A percentile compares a stretch with the other conserved stretches of the same genome.
These are phyloP conservation scores for Bertia moriformis DNA, from an alignment of 2,329 filamentous ascomycete species.

Conservation along the genomic window DNA sequence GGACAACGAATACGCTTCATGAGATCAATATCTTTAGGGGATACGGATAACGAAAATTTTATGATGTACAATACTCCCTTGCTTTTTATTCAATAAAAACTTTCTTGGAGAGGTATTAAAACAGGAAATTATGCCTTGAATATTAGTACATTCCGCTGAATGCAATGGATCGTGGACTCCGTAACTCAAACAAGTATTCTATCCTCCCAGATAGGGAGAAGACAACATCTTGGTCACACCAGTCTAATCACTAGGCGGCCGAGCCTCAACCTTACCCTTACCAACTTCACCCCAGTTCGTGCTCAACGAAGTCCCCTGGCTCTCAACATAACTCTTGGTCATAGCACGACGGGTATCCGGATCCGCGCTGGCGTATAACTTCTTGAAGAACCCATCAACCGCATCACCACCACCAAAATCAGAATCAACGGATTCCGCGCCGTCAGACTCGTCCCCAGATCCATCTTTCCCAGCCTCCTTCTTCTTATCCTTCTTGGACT, in stretches of 20 bases:
- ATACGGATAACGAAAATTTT: too few species aligned
- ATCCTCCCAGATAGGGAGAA: too few species aligned
- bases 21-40: background rate
- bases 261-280: constrained; percentile 37
- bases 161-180: too few species aligned
- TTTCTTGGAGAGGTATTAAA: too few species aligned
- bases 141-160: too few species aligned
- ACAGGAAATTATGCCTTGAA: too few species aligned
- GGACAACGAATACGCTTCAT: constrained; percentile 20
- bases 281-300: constrained; percentile 55
- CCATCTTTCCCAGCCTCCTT: constrained; percentile 9
- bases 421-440: constrained; percentile 12
- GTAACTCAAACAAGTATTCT: too few species aligned
- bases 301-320: constrained; percentile 51
- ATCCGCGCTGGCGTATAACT: constrained; percentile 42
- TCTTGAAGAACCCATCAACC: constrained; percentile 53
- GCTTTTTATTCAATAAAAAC: too few species aligned
- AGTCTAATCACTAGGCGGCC: constrained; percentile 17
- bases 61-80: too few species aligned
- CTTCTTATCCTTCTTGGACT: constrained; percentile 10
- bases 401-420: constrained; percentile 35
- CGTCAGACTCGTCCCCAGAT: constrained; percentile 6
- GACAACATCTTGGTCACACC: too few species aligned
- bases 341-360: constrained; percentile 49
- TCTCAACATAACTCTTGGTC: constrained; percentile 58